These are phyloP conservation scores for Xylaria digitata DNA, from an alignment of 2,329 filamentous ascomycete genomes.

Conservation along the genomic window DNA sequence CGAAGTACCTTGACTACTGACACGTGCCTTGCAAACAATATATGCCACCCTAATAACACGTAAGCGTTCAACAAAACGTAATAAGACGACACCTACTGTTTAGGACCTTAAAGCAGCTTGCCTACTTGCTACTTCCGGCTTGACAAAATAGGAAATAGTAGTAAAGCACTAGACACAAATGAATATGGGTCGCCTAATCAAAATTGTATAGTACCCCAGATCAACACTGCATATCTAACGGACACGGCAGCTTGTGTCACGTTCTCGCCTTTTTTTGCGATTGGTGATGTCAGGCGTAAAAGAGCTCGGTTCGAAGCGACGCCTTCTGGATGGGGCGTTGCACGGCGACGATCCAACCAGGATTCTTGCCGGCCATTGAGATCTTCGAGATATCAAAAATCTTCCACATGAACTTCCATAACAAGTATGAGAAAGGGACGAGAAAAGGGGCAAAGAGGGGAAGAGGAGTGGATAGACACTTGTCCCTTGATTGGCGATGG, in stretches of 20 bases:
- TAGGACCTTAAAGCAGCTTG: constrained; percentile 9
- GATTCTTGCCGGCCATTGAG: constrained; percentile 15
- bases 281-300: constrained; percentile 26
- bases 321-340: constrained; percentile 37
- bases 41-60: no score
- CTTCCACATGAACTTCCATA: constrained; percentile 23
- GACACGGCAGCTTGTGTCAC: constrained; percentile 7
- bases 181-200: constrained; percentile 19
- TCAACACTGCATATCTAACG: constrained; percentile 32
- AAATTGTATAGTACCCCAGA: constrained; percentile 34
- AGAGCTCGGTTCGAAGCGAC: constrained; percentile 39
- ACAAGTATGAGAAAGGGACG: constrained; percentile 7
- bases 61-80: no score
- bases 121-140: background rate
- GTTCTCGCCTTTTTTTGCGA: constrained; percentile 1
- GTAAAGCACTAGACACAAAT: background rate
- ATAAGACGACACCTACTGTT: no score
- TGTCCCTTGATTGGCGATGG: constrained; percentile 1
- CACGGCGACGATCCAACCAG: constrained; percentile 34
- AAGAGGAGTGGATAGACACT: constrained; percentile 1
- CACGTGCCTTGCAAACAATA: no score
- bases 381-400: constrained; percentile 16
- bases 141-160: constrained; percentile 22
- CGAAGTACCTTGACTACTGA: no score
- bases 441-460: constrained; percentile 4